Evolutionary conservation across 2,329 filamentous ascomycete genomes (phyloP).

Genomic region (Colletotrichum chrysophilum): DNA sequence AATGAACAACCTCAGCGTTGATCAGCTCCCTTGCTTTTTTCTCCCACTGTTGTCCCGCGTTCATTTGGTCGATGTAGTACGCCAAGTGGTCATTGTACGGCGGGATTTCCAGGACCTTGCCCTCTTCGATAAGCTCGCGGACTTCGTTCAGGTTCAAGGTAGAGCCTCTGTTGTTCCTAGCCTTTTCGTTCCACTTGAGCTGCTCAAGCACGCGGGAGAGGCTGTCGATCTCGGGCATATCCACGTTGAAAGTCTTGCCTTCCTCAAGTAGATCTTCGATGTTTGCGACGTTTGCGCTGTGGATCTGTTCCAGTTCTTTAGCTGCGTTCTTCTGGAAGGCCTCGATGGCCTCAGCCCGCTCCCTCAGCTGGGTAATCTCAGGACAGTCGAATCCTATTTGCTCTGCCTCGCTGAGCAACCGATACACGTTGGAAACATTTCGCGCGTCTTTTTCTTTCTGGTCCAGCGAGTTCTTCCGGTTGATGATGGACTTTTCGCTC

Average conservation of each 20-base stretch:
- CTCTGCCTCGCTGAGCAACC: conserved; percentile 82
- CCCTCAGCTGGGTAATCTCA: conserved; percentile 84
- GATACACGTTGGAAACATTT: conserved; percentile 86
- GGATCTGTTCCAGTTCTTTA: conserved; percentile 70
- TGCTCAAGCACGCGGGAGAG: conserved; percentile 83
- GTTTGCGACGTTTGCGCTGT: conserved; percentile 69
- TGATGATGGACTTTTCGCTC: conserved; percentile 85
- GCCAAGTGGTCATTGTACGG: conserved; percentile 80
- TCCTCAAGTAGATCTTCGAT: conserved; percentile 92
- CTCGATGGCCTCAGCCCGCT: conserved; percentile 84
- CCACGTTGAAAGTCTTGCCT: conserved; percentile 87
- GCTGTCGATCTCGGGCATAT: conserved; percentile 85
- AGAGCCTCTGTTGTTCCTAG: conserved; percentile 65
- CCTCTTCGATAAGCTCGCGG: conserved; percentile 77
- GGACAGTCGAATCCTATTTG: conserved; percentile 91
- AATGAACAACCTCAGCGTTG: conserved; percentile 89
- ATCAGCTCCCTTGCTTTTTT: conserved; percentile 91
- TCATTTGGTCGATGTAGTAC: conserved; percentile 77
- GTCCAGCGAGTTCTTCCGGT: conserved; percentile 63
- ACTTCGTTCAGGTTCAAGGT: conserved; percentile 81
- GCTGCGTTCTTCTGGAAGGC: conserved; percentile 82
- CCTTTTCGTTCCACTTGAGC: conserved; percentile 86
- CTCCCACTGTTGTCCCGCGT: conserved; percentile 87
- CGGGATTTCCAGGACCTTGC: conserved; percentile 77
- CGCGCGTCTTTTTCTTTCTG: conserved; percentile 88